Evolutionary conservation across 805 yeast genomes (phyloP), one percentile per base, ranked within the genome.

Genomic region (Blastobotrys peoriensis): DNA sequence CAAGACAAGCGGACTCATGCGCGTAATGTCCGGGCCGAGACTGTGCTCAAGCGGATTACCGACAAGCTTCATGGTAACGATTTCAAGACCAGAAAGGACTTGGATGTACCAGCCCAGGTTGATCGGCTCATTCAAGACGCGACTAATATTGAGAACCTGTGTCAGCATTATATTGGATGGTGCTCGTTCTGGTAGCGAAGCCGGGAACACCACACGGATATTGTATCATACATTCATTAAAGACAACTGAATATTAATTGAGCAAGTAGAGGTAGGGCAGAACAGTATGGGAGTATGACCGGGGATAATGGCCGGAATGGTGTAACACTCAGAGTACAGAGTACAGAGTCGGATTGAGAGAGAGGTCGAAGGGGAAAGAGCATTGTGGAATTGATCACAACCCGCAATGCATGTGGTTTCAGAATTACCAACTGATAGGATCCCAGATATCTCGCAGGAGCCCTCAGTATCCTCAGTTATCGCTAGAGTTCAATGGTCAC

Each of bases 111-210:
- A 1, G 78, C 83, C 2, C 99, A 93, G 64, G 98, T 93, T 33
- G 98, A 93, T 56, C 83, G 82, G 60, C 69, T 93, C 60, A 93
- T 93, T 41, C 95, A 86, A 57, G 96, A 93, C 61, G 98, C 98
- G 2, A 93, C 98, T 0, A 83, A 95, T 40, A 94, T 91, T 23
- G 98, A 93, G 61, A 93, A 93, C 57, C 67, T 93, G 44, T 93
- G 98, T 59, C 97, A 88, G 65, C 98, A 91, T 65, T 93, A 86
- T 61, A 84, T 93, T 50, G 99, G 99, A 16, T 93, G 99, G 99
- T 93, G 99, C 67, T 86, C 98, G 1, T 93, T 91, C 76, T 93
- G 98, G 98, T 91, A 58, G 63, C 5, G n/a, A n/a, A n/a, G n/a
- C n/a, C n/a, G n/a, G n/a, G n/a, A n/a, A n/a, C n/a, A n/a, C n/a